These are phyloP conservation scores for Wickerhamiella azyma DNA, from an alignment of 805 yeast genomes.

Conservation along the genomic window DNA sequence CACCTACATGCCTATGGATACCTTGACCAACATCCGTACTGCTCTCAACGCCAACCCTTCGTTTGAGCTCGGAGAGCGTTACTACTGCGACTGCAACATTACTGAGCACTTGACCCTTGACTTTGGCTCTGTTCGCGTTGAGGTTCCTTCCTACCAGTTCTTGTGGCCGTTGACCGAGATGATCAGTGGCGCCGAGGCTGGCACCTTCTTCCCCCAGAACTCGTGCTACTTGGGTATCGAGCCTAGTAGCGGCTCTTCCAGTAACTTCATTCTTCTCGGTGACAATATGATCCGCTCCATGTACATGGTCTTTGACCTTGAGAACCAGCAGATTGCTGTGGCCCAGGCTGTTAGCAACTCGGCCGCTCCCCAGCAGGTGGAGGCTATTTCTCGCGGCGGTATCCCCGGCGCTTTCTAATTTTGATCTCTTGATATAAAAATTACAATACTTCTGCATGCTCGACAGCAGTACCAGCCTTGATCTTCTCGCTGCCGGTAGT, in stretches of 20 bases:
- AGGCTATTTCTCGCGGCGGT: conserved; percentile 19
- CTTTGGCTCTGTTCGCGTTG: conserved; percentile 21
- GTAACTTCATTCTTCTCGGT: conserved; percentile 37
- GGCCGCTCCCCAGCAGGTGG: conserved; percentile 16
- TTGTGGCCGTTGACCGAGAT: conserved; percentile 26
- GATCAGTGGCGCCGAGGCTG: conserved; percentile 21
- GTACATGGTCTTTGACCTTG: conserved; percentile 51
- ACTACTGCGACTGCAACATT: conserved; percentile 28
- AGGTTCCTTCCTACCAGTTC: conserved; percentile 24
- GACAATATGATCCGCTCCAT: conserved; percentile 47
- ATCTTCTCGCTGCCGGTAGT: not conserved
- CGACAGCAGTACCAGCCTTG: not conserved
- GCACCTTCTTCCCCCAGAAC: conserved; percentile 25
- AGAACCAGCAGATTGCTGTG: conserved; percentile 39
- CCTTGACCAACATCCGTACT: conserved; percentile 24
- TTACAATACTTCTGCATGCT: not conserved
- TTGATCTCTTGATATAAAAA: too few relatives aligned
- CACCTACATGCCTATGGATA: conserved; percentile 32
- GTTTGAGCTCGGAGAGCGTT: conserved; percentile 24
- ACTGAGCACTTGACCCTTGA: conserved; percentile 21
- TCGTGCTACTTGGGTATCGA: conserved; percentile 27
- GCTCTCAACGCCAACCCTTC: conserved; percentile 29
- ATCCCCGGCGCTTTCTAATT: conserved; percentile 15
- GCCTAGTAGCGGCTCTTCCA: conserved; percentile 16
- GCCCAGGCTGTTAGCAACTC: conserved; percentile 27